phyloP scores from a whole-genome alignment of 2,329 filamentous ascomycete species.

The Dothistroma pini region DNA sequence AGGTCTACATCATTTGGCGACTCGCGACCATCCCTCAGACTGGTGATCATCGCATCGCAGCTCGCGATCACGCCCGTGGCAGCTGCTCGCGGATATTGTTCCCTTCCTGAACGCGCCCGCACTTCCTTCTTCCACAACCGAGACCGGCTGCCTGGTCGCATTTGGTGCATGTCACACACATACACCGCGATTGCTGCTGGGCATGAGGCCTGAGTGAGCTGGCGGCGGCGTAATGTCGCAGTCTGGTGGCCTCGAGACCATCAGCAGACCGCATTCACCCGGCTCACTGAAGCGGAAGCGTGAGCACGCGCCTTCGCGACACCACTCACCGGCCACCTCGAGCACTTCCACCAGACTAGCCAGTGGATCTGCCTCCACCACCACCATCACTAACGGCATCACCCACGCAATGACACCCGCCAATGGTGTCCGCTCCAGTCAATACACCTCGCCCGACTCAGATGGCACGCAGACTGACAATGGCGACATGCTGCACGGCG shows the following conservation, averaged over 20 bases:
- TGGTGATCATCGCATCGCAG: too few relatives aligned
- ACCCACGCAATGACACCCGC: conserved; percentile 3
- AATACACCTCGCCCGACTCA: conserved; percentile 32
- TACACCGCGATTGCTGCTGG: conserved; percentile 9
- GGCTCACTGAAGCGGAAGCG: conserved; percentile 32
- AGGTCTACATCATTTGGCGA: background rate
- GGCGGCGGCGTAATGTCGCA: conserved; percentile 32
- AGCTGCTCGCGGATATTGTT: background rate
- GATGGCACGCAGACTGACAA: conserved; percentile 37
- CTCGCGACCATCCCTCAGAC: background rate
- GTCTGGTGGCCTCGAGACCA: conserved; percentile 23
- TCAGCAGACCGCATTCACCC: conserved; percentile 22
- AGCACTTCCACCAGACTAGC: conserved; percentile 11
- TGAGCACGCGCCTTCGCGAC: conserved; percentile 14
- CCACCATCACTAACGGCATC: background rate
- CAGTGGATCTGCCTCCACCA: conserved; percentile 12
- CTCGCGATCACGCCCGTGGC: background rate
- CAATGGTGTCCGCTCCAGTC: conserved; percentile 17
- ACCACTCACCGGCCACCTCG: conserved; percentile 11
- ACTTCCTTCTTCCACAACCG: background rate
- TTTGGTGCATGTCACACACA: conserved; percentile 3
- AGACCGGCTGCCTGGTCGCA: conserved; percentile 1
- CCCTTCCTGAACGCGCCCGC: background rate
- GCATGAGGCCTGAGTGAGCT: conserved; percentile 20
- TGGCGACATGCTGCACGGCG: conserved; percentile 66